A percentile compares a stretch with the other conserved stretches of the same genome.
Conservation (phyloP, 2,329 filamentous ascomycete species). For the Talaromyces sp. region DNA sequence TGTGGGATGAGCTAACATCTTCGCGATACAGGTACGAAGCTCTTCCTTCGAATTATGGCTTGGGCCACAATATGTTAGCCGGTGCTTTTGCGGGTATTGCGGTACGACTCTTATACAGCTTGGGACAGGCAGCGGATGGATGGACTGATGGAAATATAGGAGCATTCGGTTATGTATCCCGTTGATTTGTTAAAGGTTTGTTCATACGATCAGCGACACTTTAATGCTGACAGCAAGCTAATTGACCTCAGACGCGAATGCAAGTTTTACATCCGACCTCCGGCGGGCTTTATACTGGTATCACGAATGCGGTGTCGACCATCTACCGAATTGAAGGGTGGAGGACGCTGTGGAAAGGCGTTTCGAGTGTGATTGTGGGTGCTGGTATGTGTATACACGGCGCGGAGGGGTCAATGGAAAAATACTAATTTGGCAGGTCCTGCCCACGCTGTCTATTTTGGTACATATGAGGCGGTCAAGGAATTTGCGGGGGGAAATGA, state of each 20-base stretch:
- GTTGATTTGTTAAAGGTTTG: conserved; percentile 94
- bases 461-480: conserved; percentile 96
- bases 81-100: conserved; percentile 96
- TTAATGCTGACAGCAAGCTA: not conserved
- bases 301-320: conserved; percentile 87
- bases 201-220: conserved; percentile 9
- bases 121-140: not conserved
- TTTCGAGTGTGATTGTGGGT: conserved; percentile 93
- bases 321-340: conserved; percentile 89
- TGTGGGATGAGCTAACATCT: not conserved
- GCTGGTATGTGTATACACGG: conserved; percentile 64
- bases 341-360: conserved; percentile 88
- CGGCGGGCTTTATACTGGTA: conserved; percentile 78
- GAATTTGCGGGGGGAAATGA: conserved; percentile 92
- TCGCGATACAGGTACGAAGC: conserved; percentile 71
- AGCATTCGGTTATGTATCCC: conserved; percentile 98
- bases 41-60: conserved; percentile 88
- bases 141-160: conserved; percentile 51
- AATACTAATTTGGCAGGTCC: conserved; percentile 60
- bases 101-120: conserved; percentile 52
- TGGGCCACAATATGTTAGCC: conserved; percentile 90
- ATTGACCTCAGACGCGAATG: conserved; percentile 75
- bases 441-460: conserved; percentile 96
- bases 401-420: not conserved
- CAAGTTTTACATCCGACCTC: conserved; percentile 86